A percentile compares a stretch with the other conserved stretches of the same genome.
Evolutionary conservation across 345 rosid genomes (phyloP).

Genomic region (Salix udensis): DNA sequence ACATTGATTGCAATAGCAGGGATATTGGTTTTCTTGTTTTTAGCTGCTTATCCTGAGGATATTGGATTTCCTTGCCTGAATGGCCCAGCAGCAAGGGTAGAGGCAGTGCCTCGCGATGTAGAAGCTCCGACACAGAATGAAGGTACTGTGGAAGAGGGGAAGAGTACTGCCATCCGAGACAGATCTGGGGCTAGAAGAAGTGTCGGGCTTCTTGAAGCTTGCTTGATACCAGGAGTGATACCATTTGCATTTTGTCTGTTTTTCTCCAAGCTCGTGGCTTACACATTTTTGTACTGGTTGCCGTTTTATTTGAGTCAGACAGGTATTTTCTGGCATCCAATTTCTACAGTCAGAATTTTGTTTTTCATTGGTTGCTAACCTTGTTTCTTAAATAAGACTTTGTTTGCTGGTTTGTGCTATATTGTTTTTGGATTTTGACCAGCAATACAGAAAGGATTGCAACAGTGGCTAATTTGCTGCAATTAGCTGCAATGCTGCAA

Average conservation of each 20-base stretch:
- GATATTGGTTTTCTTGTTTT: slow-evolving; percentile 63
- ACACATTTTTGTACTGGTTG: slow-evolving; percentile 86
- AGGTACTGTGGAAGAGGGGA: slow-evolving; percentile 9
- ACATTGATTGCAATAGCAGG: slow-evolving; percentile 66
- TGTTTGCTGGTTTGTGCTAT: slow-evolving; percentile 1
- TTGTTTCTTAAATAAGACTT: neutral
- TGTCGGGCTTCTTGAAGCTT: slow-evolving; percentile 80
- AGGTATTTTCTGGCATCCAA: slow-evolving; percentile 36
- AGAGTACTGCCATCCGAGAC: neutral
- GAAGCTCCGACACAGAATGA: slow-evolving; percentile 36
- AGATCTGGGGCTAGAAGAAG: slow-evolving; percentile 55
- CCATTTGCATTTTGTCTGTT: slow-evolving; percentile 84
- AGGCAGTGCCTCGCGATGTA: slow-evolving; percentile 22
- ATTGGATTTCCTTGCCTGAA: slow-evolving; percentile 57
- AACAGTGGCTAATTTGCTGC: neutral
- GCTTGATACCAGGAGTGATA: slow-evolving; percentile 87
- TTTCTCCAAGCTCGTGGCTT: slow-evolving; percentile 90
- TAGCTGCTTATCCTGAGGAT: slow-evolving; percentile 94
- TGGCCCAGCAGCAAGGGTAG: slow-evolving; percentile 7
- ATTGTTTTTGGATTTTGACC: neutral
- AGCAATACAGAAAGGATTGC: neutral
- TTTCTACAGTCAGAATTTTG: neutral
- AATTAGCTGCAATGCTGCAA: neutral
- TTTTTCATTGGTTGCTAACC: neutral
- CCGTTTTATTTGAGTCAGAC: slow-evolving; percentile 91